A percentile compares a stretch with the other conserved stretches of the same genome.
phyloP scores from a whole-genome alignment of 306 rosid genomes.

The Coriaria nepalensis region DNA sequence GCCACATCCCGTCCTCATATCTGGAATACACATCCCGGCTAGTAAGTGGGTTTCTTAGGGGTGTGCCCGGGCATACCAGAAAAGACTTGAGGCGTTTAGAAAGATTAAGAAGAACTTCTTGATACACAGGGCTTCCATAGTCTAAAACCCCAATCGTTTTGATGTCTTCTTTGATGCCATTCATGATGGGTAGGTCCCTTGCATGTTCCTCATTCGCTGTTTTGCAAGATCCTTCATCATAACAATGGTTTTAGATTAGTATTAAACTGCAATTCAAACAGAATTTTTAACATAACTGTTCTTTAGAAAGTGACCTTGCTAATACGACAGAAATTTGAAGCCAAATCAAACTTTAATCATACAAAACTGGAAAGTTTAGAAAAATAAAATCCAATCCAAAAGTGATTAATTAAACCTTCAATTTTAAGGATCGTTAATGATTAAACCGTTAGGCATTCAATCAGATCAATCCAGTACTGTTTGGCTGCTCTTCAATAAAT shows the following conservation, averaged over 20 bases:
- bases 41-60: not conserved
- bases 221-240: conserved; percentile 47
- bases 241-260: not conserved
- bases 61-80: conserved; percentile 27
- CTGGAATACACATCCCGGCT: not conserved
- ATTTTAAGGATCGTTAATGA: too few species aligned
- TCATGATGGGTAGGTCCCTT: conserved; percentile 86
- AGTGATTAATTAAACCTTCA: too few species aligned
- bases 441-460: too few species aligned
- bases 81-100: conserved; percentile 48
- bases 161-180: conserved; percentile 81
- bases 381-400: too few species aligned
- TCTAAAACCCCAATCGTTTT: conserved; percentile 66
- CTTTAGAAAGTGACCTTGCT: too few species aligned
- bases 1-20: not conserved
- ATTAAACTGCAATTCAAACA: too few species aligned
- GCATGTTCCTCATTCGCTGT: conserved; percentile 83
- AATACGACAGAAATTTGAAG: too few species aligned
- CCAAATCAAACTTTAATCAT: too few species aligned
- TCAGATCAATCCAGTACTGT: too few species aligned
- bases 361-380: too few species aligned
- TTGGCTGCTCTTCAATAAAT: too few species aligned
- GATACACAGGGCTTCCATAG: conserved; percentile 40
- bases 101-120: conserved; percentile 45
- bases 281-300: too few species aligned